A percentile compares a stretch with the other conserved stretches of the same genome.
These are phyloP conservation scores for Phialophora expanda DNA, from an alignment of 2,329 filamentous ascomycete genomes.

Conservation along the genomic window DNA sequence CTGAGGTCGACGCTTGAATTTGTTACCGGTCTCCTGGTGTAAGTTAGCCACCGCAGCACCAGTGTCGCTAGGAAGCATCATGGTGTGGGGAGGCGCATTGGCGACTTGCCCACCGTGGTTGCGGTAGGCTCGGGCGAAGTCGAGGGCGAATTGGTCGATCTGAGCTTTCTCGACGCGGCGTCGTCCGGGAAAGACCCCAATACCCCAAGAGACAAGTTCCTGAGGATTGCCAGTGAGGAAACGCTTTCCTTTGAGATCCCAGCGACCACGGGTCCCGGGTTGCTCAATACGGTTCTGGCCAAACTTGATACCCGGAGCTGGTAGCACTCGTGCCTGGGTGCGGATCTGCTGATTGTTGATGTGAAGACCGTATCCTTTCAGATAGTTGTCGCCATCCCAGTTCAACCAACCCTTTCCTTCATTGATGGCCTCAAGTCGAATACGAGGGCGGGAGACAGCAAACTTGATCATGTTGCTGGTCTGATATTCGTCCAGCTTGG, in stretches of 20 bases:
- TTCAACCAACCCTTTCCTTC: conserved; percentile 69
- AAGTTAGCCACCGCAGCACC: conserved; percentile 62
- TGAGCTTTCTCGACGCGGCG: conserved; percentile 50
- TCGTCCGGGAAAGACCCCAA: conserved; percentile 69
- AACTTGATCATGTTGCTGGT: conserved; percentile 91
- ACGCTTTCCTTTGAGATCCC: conserved; percentile 83
- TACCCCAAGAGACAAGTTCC: conserved; percentile 74
- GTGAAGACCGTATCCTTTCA: conserved; percentile 74
- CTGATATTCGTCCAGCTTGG: conserved; percentile 65
- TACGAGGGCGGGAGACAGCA: conserved; percentile 75
- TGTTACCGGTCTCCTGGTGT: conserved; percentile 61
- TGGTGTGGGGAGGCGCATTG: conserved; percentile 54
- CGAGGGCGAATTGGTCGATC: conserved; percentile 60
- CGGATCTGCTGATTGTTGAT: conserved; percentile 69
- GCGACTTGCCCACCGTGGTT: conserved; percentile 65
- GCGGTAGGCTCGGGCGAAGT: conserved; percentile 66
- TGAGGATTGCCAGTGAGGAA: conserved; percentile 70
- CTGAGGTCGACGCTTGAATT: conserved; percentile 66
- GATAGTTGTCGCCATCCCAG: conserved; percentile 71
- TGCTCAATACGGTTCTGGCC: conserved; percentile 54
- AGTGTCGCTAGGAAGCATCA: conserved; percentile 51
- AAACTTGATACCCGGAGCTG: conserved; percentile 74
- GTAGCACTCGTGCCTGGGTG: conserved; percentile 73
- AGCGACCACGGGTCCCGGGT: conserved; percentile 73
- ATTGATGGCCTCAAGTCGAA: conserved; percentile 72